A percentile compares a stretch with the other conserved stretches of the same genome.
These are phyloP conservation scores for Yamadazyma olivae DNA, from an alignment of 805 yeast genomes.

Conservation along the genomic window DNA sequence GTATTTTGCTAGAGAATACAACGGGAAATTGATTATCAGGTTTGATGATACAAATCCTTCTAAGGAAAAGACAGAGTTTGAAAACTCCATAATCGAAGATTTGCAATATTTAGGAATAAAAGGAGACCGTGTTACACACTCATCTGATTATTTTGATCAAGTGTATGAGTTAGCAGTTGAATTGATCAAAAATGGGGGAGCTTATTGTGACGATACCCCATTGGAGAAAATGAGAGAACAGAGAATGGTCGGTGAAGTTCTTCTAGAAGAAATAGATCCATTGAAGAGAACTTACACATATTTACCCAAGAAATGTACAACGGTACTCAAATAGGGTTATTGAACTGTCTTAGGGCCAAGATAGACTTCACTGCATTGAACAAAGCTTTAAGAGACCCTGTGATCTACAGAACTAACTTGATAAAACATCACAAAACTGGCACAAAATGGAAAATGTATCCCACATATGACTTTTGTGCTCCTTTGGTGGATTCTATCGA, in stretches of 20 bases:
- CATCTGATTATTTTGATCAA: conserved; percentile 82
- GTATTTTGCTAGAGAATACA: conserved; percentile 86
- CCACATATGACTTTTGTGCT: conserved; percentile 94
- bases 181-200: conserved; percentile 86
- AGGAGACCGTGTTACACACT: conserved; percentile 78
- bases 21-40: conserved; percentile 88
- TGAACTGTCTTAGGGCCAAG: conserved; percentile 89
- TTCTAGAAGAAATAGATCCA: conserved; percentile 79
- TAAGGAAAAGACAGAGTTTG: conserved; percentile 87
- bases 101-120: conserved; percentile 79
- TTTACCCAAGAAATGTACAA: conserved; percentile 84
- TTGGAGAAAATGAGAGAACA: conserved; percentile 91
- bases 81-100: conserved; percentile 86
- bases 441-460: conserved; percentile 83
- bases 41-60: conserved; percentile 95
- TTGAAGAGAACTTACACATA: conserved; percentile 79
- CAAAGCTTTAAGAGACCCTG: conserved; percentile 93
- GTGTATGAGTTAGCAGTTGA: conserved; percentile 80
- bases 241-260: conserved; percentile 90
- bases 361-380: conserved; percentile 81
- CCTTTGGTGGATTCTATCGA: conserved; percentile 89
- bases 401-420: conserved; percentile 87
- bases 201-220: conserved; percentile 92
- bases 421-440: conserved; percentile 97
- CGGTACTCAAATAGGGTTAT: conserved; percentile 83